These are phyloP conservation scores for Dittrichia graveolens DNA, from an alignment of 129 eudicot species.

Conservation along the genomic window DNA sequence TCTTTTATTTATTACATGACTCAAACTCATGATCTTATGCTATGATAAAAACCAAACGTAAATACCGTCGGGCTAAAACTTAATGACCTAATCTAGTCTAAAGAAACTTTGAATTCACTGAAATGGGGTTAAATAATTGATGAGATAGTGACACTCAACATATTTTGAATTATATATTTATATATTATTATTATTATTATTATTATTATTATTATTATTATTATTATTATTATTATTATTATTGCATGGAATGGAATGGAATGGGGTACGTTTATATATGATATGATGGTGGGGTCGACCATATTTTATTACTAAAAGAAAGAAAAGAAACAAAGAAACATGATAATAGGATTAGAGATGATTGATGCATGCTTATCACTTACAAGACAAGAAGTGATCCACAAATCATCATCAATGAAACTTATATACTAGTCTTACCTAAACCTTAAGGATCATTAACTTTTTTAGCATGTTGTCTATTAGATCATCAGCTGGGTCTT, in stretches of 20 bases:
- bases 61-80: too few relatives aligned
- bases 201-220: too few relatives aligned
- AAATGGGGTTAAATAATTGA: slow-evolving; percentile 13
- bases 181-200: slow-evolving; percentile 5
- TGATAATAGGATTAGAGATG: slow-evolving; percentile 31
- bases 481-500: slow-evolving; percentile 10
- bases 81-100: too few relatives aligned
- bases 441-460: slow-evolving; percentile 28
- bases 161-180: background rate
- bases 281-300: slow-evolving; percentile 27
- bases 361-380: slow-evolving; percentile 36
- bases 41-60: too few relatives aligned
- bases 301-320: slow-evolving; percentile 19
- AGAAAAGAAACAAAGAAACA: slow-evolving; percentile 20
- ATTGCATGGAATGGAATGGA: background rate
- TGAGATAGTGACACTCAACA: slow-evolving; percentile 1
- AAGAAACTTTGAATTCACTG: slow-evolving; percentile 16
- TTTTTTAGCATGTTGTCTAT: slow-evolving; percentile 41
- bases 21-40: too few relatives aligned
- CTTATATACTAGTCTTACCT: slow-evolving; percentile 23
- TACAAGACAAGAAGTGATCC: slow-evolving; percentile 37
- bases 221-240: too few relatives aligned
- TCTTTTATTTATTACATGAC: too few relatives aligned
- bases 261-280: too few relatives aligned
- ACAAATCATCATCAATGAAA: slow-evolving; percentile 40